Evolutionary conservation across 2,329 filamentous ascomycete species (phyloP).

Genomic region (Pseudocercospora musae): DNA sequence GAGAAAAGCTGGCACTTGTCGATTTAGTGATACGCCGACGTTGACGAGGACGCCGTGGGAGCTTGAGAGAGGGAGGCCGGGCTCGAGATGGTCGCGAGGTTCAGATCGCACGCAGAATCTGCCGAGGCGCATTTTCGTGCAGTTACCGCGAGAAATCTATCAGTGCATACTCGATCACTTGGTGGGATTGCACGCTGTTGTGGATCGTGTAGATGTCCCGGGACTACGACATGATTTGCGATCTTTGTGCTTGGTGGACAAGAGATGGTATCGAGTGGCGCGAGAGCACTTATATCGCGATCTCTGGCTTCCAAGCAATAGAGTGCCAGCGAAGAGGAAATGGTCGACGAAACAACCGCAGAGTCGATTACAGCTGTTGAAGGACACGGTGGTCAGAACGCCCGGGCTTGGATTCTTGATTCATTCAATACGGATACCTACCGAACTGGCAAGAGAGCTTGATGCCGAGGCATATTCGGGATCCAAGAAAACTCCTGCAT

Average conservation of each 20-base stretch:
- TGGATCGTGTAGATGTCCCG: slow-evolving; percentile 45
- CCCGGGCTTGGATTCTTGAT: slow-evolving; percentile 52
- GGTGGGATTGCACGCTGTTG: slow-evolving; percentile 42
- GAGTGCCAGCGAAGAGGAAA: slow-evolving; percentile 45
- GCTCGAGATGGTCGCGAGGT: slow-evolving; percentile 17
- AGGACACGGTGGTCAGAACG: slow-evolving; percentile 53
- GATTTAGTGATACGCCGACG: slow-evolving; percentile 13
- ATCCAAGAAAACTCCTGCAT: slow-evolving; percentile 45
- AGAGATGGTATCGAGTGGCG: slow-evolving; percentile 55
- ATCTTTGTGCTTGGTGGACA: slow-evolving; percentile 53
- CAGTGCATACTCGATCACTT: slow-evolving; percentile 54
- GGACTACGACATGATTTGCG: slow-evolving; percentile 56
- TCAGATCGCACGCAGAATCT: slow-evolving; percentile 20
- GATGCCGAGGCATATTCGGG: slow-evolving; percentile 31
- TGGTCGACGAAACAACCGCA: slow-evolving; percentile 37
- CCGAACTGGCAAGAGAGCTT: slow-evolving; percentile 43
- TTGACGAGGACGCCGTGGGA: slow-evolving; percentile 41
- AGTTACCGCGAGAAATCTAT: slow-evolving; percentile 53
- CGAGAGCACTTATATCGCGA: slow-evolving; percentile 48
- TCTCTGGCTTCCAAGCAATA: slow-evolving; percentile 29
- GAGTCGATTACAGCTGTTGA: slow-evolving; percentile 52
- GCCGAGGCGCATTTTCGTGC: slow-evolving; percentile 41
- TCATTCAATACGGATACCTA: slow-evolving; percentile 52
- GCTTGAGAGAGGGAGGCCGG: slow-evolving; percentile 27
- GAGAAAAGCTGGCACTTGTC: slow-evolving; percentile 13